These are phyloP conservation scores for Neofusicoccum laricinum DNA, from an alignment of 2,329 filamentous ascomycete genomes.

Conservation along the genomic window DNA sequence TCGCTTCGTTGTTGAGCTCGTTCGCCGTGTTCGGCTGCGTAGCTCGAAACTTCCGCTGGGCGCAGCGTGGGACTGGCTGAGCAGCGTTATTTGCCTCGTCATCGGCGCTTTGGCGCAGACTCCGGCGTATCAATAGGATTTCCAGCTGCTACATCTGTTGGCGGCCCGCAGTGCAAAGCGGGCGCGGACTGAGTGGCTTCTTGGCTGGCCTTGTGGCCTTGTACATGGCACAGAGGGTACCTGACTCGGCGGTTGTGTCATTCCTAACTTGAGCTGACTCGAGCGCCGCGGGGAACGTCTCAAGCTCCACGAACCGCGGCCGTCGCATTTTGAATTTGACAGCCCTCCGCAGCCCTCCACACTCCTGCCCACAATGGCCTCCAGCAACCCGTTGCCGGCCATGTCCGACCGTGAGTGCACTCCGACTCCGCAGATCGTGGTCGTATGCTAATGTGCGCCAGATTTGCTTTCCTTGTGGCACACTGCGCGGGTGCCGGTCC, in stretches of 20 bases:
- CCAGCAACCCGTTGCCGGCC: neutral
- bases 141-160: too few relatives aligned
- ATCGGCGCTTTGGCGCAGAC: too few relatives aligned
- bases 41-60: too few relatives aligned
- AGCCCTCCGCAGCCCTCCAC: neutral
- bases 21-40: too few relatives aligned
- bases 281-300: neutral
- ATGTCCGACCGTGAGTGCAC: neutral
- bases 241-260: neutral
- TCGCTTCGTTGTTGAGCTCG: too few relatives aligned
- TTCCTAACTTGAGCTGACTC: neutral
- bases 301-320: constrained; percentile 13
- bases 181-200: too few relatives aligned
- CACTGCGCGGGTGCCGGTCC: constrained; percentile 31
- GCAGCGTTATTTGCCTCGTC: too few relatives aligned
- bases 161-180: too few relatives aligned
- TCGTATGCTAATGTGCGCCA: constrained; percentile 17
- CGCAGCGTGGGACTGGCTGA: too few relatives aligned
- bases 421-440: neutral
- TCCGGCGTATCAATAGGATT: too few relatives aligned
- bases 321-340: constrained; percentile 14
- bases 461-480: constrained; percentile 39
- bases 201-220: too few relatives aligned
- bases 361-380: neutral
- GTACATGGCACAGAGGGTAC: too few relatives aligned